These are phyloP conservation scores for Neurospora sublineolata DNA, from an alignment of 495 filamentous ascomycete species.

Conservation along the genomic window DNA sequence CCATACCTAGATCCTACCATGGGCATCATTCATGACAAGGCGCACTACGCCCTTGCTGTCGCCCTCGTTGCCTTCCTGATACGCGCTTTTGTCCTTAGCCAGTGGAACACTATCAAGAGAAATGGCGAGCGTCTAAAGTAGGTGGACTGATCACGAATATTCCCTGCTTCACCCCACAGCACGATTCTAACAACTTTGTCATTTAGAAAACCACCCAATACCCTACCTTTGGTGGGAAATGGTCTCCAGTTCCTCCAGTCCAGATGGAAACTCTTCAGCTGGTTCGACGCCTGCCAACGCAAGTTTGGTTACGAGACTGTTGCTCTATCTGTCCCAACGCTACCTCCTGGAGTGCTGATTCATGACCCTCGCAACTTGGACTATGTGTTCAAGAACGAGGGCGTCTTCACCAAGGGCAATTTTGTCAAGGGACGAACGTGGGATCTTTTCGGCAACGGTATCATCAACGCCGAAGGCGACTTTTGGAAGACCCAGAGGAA, in stretches of 20 bases:
- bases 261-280: slow-evolving; percentile 44
- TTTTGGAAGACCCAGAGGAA: slow-evolving; percentile 50
- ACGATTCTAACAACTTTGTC: not conserved
- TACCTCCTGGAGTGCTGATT: slow-evolving; percentile 48
- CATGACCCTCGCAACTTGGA: slow-evolving; percentile 48
- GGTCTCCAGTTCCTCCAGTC: slow-evolving; percentile 46
- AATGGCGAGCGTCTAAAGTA: slow-evolving; percentile 20
- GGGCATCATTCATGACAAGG: slow-evolving; percentile 9
- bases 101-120: slow-evolving; percentile 11
- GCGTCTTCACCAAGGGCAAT: slow-evolving; percentile 44
- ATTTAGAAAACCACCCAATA: slow-evolving; percentile 39
- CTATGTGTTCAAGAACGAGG: slow-evolving; percentile 47
- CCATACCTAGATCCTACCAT: not conserved
- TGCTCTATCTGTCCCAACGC: slow-evolving; percentile 43
- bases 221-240: slow-evolving; percentile 46
- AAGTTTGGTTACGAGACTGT: slow-evolving; percentile 44
- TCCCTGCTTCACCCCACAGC: not conserved
- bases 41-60: slow-evolving; percentile 7
- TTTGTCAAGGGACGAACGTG: slow-evolving; percentile 46
- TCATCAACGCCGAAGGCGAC: slow-evolving; percentile 52
- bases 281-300: slow-evolving; percentile 46
- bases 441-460: slow-evolving; percentile 51
- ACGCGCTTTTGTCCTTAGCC: slow-evolving; percentile 2
- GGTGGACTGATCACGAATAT: not conserved
- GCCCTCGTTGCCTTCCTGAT: slow-evolving; percentile 12